A percentile compares a stretch with the other conserved stretches of the same genome.
phyloP scores from a whole-genome alignment of 495 filamentous ascomycete genomes.

The Aspergillus affinis region DNA sequence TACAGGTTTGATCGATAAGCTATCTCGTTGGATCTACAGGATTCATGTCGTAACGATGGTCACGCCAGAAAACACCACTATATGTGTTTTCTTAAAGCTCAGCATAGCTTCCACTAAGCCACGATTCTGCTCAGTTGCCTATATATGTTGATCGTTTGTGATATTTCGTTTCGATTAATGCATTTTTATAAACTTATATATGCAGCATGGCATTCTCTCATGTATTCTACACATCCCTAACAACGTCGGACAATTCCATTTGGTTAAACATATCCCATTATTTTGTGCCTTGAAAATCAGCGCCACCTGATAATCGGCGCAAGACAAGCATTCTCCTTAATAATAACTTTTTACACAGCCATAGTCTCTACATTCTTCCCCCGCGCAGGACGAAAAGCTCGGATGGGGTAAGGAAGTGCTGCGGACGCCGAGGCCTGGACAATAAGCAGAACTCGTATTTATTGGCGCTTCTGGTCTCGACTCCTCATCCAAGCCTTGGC shows the following conservation, averaged over 20 bases:
- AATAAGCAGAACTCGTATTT: conserved; percentile 1
- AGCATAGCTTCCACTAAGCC: background rate
- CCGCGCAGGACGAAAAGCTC: too few relatives aligned
- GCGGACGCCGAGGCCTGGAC: background rate
- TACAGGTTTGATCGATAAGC: conserved; percentile 49
- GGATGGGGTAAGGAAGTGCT: background rate
- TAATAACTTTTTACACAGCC: too few relatives aligned
- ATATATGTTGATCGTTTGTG: too few relatives aligned
- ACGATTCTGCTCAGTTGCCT: too few relatives aligned
- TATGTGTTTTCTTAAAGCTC: background rate
- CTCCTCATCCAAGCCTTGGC: conserved; percentile 6
- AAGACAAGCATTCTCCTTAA: background rate
- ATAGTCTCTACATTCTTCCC: too few relatives aligned
- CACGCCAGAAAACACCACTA: background rate
- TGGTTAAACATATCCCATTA: background rate
- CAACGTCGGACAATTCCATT: background rate
- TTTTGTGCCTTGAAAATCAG: background rate
- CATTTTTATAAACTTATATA: too few relatives aligned
- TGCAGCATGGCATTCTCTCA: too few relatives aligned
- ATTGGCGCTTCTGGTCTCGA: background rate
- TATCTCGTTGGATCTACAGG: background rate
- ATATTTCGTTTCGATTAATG: too few relatives aligned
- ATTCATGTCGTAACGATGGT: background rate
- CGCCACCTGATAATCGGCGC: too few relatives aligned
- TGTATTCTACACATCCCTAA: too few relatives aligned